Conservation (phyloP, 2,329 filamentous ascomycete genomes). For the Cladophialophora immunda region DNA sequence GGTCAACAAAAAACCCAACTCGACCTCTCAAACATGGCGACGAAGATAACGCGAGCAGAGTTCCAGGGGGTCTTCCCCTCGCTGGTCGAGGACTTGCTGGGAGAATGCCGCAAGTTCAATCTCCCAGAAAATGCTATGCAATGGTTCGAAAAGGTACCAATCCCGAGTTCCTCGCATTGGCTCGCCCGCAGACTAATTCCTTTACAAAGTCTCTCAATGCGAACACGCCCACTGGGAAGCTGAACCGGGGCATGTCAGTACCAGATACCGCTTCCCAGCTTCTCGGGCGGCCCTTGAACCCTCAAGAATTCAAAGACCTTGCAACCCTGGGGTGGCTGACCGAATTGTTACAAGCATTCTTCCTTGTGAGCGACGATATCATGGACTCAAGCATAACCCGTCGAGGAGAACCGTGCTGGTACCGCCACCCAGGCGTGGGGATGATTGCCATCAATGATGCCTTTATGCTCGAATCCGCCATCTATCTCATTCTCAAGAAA, state of each 20-base stretch:
- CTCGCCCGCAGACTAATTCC: conserved; percentile 13
- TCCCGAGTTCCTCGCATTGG: neutral
- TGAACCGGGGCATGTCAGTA: conserved; percentile 98
- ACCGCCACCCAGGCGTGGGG: conserved; percentile 85
- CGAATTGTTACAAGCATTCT: conserved; percentile 97
- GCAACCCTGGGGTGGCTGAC: conserved; percentile 96
- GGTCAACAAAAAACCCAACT: conserved; percentile 20
- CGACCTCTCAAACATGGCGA: conserved; percentile 63
- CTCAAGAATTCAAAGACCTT: conserved; percentile 87
- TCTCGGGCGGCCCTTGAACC: conserved; percentile 73
- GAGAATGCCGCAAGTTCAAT: conserved; percentile 81
- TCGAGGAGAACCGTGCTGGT: conserved; percentile 95
- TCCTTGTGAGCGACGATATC: conserved; percentile 97
- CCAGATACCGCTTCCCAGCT: conserved; percentile 88
- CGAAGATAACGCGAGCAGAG: conserved; percentile 73
- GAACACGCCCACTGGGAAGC: conserved; percentile 94
- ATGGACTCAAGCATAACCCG: conserved; percentile 97
- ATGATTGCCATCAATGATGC: conserved; percentile 98
- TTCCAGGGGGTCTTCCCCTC: conserved; percentile 92
- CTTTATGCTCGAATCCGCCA: conserved; percentile 90
- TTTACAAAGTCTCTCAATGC: conserved; percentile 74
- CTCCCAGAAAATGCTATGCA: conserved; percentile 80
- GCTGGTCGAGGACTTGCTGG: conserved; percentile 81
- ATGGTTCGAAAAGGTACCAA: conserved; percentile 83
- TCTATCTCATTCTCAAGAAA: conserved; percentile 92